A percentile compares a stretch with the other conserved stretches of the same genome.
Conservation (phyloP, 1,139 yeast genomes). For the Kluyveromyces sp. region DNA sequence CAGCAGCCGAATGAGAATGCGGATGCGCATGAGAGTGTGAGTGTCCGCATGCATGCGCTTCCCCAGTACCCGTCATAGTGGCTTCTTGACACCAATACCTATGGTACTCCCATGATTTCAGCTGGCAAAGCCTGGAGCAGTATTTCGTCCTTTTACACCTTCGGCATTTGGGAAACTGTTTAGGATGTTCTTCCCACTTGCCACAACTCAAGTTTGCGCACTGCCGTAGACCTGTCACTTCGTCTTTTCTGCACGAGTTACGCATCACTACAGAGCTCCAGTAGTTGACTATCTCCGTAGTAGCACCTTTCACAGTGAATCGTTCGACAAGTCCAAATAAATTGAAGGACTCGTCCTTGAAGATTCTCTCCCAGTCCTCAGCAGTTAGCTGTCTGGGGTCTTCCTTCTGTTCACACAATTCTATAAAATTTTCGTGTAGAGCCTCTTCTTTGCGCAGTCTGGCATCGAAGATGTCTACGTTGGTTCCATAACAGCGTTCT, state of each 20-base stretch:
- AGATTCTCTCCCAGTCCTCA: conserved; percentile 16
- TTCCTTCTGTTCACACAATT: conserved; percentile 17
- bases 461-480: conserved; percentile 2
- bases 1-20: not conserved
- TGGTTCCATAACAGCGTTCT: not conserved
- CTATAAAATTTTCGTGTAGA: conserved; percentile 13
- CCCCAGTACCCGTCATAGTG: conserved; percentile 14
- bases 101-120: conserved; percentile 87
- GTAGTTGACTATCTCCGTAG: conserved; percentile 71
- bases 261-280: conserved; percentile 98
- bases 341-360: conserved; percentile 41
- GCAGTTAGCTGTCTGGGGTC: conserved; percentile 16
- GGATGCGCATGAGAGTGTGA: not conserved
- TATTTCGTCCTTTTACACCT: conserved; percentile 92
- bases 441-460: conserved; percentile 11
- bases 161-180: conserved; percentile 91
- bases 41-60: conserved; percentile 1
- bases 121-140: conserved; percentile 87
- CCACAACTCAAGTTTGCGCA: conserved; percentile 94
- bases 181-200: conserved; percentile 86
- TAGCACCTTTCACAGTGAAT: conserved; percentile 66
- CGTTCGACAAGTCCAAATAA: conserved; percentile 87
- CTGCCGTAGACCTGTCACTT: conserved; percentile 87
- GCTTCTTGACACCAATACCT: conserved; percentile 74
- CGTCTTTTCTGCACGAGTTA: conserved; percentile 89